Conservation (phyloP, 805 yeast species). For the Myxozyma sirexii region DNA sequence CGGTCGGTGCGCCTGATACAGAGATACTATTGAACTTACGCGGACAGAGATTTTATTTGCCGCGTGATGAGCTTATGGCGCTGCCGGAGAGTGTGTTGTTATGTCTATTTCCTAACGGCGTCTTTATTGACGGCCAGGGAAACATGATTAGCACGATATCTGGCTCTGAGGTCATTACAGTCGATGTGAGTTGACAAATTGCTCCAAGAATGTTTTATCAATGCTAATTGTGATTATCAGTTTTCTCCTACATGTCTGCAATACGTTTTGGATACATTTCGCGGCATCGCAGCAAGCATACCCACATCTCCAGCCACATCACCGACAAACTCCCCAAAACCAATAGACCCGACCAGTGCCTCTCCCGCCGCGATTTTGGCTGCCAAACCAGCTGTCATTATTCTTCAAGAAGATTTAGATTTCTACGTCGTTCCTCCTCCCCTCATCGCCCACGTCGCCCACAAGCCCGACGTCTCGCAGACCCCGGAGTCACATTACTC, state of each 20-base stretch:
- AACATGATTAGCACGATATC: conserved; percentile 77
- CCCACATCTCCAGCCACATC: conserved; percentile 14
- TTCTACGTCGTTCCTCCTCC: conserved; percentile 83
- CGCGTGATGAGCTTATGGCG: conserved; percentile 86
- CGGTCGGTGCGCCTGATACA: neutral
- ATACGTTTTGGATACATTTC: conserved; percentile 74
- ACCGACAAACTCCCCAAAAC: conserved; percentile 3
- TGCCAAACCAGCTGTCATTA: conserved; percentile 86
- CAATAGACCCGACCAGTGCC: neutral
- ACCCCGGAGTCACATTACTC: neutral
- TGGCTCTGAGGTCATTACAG: conserved; percentile 45
- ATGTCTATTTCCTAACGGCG: conserved; percentile 89
- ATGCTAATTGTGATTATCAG: conserved; percentile 13
- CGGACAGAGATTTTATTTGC: conserved; percentile 70
- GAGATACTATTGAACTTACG: conserved; percentile 69
- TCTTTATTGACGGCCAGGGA: conserved; percentile 74
- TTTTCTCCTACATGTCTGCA: conserved; percentile 85
- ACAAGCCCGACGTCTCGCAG: neutral
- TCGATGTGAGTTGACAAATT: conserved; percentile 11
- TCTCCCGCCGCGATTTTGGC: conserved; percentile 53
- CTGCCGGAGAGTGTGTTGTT: conserved; percentile 87
- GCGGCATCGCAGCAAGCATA: conserved; percentile 38
- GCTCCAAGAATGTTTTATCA: conserved; percentile 32
- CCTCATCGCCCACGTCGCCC: conserved; percentile 46
- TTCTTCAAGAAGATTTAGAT: conserved; percentile 90